Base-by-base conservation (phyloP, 352 stramenopile genomes). In the Phytopythium boreale region DNA sequence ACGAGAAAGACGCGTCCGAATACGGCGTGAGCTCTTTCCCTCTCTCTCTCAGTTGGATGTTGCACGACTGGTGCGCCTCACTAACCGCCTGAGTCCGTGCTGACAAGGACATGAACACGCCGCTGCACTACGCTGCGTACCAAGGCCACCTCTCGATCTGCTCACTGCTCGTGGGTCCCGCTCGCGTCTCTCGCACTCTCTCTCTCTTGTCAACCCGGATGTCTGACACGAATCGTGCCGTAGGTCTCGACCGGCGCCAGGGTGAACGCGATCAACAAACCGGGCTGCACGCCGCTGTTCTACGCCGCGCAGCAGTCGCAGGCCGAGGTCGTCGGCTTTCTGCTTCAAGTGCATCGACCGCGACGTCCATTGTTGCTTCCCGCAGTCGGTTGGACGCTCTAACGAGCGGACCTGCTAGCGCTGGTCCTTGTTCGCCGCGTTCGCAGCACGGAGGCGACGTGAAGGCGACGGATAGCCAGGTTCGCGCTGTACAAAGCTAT, bases 101-200 rank as follows among this genome's bases (percentile, higher is more conserved):
- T 60, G 37, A 59, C 26, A 53, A 91, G 83, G 74, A 81, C 27
- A 43, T 65, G 29, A 92, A 92, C 61, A 80, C 76, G 1, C 64
- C 85, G 31, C 70, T 93, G n/a, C 85, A 93, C 56, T 93, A 92
- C 47, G 80, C 85, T 5, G 83, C 83, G 20, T 92, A 93, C 62
- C 78, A 88, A 66, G 83, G 83, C 7, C 73, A 89, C 47, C 39
- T 36, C 0, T 43, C 63, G 0, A 58, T 88, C 36, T 90, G 83
- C 62, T 15, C 66, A 2, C 51, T 66, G 14, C 68, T 93, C 41
- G 82, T 89, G 68, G 14, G 69, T 69, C 14, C 2, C 20, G n/a
- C 22, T 37, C 4, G 59, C 26, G 20, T 49, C 11, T 37, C 15
- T 2, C 37, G 24, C 0, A 50, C 12, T 10, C 11, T 37, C 15